Base-by-base conservation (phyloP, 2,329 filamentous ascomycete species). In the Nannizziopsis arthrosporioides region DNA sequence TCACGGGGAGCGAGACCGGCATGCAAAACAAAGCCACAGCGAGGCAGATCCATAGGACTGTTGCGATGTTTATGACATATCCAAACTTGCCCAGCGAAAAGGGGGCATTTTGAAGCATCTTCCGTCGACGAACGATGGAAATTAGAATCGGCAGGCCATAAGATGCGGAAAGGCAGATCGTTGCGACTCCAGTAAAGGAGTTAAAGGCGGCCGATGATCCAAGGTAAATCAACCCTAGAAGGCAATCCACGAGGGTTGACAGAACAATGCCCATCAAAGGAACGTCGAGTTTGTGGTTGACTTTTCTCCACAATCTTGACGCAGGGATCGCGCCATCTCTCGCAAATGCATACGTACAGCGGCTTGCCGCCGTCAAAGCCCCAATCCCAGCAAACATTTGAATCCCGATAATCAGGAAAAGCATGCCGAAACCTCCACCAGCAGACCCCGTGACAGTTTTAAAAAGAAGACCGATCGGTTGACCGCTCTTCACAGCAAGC, bases 181-280 rank as follows among this genome's bases (percentile, higher is more conserved):
- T 88, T 1, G 84, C 84, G 1, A 87, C 83, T 22, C 84, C 83
- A 0, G 84, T 88, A 64, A 89, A 88, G 8, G 79, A 81, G 69
- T 82, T 84, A 69, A 89, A 89, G 0, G 85, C 85, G 0, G 83
- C 82, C 0, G 77, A 76, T 1, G 80, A 84, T 8, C 85, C 85
- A 54, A 89, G 86, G 68, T 85, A 89, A 63, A 89, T 87, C 54
- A 85, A 73, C 0, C 84, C 84, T 0, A 89, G 73, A 9, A 88
- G 67, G 55, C 78, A 83, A 62, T 84, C 80, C 38, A 89, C 77
- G 0, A 72, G 59, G 0, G 82, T 81, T 0, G 82, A 85, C 1
- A 89, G 71, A 2, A 80, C 68, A 5, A 89, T 72, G 1, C 80
- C 82, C 70, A 73, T 79, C 1, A 90, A 68, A 0, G 85, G 85